Evolutionary conservation across 306 rosid genomes (phyloP).

Genomic region (Inga leiocalycina): DNA sequence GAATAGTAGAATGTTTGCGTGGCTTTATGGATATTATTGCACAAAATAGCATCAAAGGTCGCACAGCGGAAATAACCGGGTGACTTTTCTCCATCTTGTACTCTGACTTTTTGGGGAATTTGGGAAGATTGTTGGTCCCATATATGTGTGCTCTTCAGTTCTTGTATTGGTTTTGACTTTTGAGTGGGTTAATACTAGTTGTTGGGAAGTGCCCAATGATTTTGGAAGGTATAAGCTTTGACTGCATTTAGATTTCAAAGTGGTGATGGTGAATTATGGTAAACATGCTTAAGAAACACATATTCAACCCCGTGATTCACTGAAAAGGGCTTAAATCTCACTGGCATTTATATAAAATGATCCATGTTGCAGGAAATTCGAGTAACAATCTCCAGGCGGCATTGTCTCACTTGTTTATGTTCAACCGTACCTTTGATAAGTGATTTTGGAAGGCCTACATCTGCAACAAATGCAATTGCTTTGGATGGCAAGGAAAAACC

Average conservation of each 20-base stretch:
- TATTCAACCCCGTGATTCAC: neutral
- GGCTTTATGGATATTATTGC: neutral
- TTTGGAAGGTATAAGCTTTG: neutral
- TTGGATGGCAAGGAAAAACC: slow-evolving; percentile 63
- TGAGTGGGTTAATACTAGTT: neutral
- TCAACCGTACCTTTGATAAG: slow-evolving; percentile 53
- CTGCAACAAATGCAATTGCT: slow-evolving; percentile 53
- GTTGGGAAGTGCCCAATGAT: neutral
- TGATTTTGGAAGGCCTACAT: slow-evolving; percentile 36
- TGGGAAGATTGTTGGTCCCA: neutral
- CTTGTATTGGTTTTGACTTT: neutral
- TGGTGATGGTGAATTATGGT: neutral
- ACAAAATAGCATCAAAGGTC: neutral
- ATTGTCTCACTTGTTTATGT: slow-evolving; percentile 73
- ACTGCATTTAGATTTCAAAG: neutral
- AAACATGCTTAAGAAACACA: neutral
- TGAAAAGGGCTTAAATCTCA: neutral
- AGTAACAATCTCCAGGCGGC: slow-evolving; percentile 61
- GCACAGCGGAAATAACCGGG: neutral
- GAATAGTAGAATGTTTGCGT: neutral
- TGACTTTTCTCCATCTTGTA: neutral
- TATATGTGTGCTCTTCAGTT: neutral
- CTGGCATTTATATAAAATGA: neutral
- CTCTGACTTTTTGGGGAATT: neutral
- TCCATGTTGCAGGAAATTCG: slow-evolving; percentile 44